A percentile compares a stretch with the other conserved stretches of the same genome.
Evolutionary conservation across 768 basidiomycete genomes (phyloP).

Genomic region (Auricularia sp.): DNA sequence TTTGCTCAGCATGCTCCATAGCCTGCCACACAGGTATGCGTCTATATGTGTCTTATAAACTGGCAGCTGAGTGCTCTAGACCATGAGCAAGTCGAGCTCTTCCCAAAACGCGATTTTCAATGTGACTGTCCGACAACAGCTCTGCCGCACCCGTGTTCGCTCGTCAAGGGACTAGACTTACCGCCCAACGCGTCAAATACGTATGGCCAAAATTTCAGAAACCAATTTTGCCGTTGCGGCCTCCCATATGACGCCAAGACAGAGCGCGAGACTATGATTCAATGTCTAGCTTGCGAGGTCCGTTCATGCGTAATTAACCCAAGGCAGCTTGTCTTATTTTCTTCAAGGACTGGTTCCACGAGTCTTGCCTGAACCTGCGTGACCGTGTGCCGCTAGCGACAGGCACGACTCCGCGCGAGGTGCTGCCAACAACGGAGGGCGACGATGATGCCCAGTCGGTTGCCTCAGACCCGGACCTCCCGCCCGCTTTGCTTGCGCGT

Average conservation of each 20-base stretch:
- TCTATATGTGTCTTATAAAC: not conserved
- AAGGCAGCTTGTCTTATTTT: too few species aligned
- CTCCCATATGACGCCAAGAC: conserved; percentile 59
- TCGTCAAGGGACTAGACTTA: conserved; percentile 41
- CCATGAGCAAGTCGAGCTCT: conserved; percentile 66
- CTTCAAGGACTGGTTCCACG: conserved; percentile 79
- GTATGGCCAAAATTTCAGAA: conserved; percentile 65
- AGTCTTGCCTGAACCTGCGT: conserved; percentile 76
- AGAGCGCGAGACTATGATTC: conserved; percentile 81
- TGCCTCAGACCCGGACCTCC: conserved; percentile 46
- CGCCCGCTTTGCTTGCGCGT: conserved; percentile 56
- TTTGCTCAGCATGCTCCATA: conserved; percentile 77
- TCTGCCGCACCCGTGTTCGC: conserved; percentile 50
- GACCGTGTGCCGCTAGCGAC: conserved; percentile 27
- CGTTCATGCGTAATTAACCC: too few species aligned
- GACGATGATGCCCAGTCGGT: conserved; percentile 48
- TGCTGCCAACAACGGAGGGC: conserved; percentile 22
- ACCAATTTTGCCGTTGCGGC: conserved; percentile 68
- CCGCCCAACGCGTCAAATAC: conserved; percentile 44
- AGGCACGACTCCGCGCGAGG: conserved; percentile 35
- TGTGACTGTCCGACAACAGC: conserved; percentile 75
- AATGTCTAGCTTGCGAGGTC: conserved; percentile 80
- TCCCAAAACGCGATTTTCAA: conserved; percentile 73
- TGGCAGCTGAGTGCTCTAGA: conserved; percentile 1
- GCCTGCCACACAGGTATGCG: conserved; percentile 61